phyloP scores from a whole-genome alignment of 2,329 filamentous ascomycete genomes.

The Arthrinium phaeospermum region DNA sequence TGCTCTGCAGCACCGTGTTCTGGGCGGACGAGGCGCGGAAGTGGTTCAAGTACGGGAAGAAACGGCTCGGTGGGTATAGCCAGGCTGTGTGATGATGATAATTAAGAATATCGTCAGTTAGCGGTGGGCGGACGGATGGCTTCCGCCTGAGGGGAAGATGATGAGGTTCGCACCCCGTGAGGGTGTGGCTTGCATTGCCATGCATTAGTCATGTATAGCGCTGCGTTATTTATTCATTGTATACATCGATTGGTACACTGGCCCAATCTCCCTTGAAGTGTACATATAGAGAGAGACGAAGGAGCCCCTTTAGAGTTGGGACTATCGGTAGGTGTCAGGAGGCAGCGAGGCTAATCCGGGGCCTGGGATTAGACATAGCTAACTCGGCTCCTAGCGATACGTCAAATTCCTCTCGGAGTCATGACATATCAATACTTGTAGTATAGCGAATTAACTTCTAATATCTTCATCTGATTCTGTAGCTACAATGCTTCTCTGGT shows the following conservation, averaged over 20 bases:
- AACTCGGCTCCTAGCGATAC: not conserved
- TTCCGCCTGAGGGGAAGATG: not conserved
- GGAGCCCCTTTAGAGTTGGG: not conserved
- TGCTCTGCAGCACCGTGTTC: slow-evolving; percentile 87
- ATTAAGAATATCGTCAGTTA: not conserved
- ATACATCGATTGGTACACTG: slow-evolving; percentile 6
- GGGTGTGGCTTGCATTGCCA: not conserved
- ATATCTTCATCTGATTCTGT: not conserved
- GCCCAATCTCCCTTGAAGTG: not conserved
- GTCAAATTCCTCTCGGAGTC: not conserved
- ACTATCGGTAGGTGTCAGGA: not conserved
- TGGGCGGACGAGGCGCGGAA: slow-evolving; percentile 94
- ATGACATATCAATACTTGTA: not conserved
- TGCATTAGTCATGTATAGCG: slow-evolving; percentile 17
- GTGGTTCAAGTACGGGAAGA: slow-evolving; percentile 68
- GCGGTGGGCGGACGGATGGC: not conserved
- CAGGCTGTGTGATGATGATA: slow-evolving; percentile 59
- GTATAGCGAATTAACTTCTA: not conserved
- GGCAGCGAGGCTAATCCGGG: not conserved
- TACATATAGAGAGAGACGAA: not conserved
- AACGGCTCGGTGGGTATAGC: slow-evolving; percentile 67
- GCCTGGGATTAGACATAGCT: not conserved
- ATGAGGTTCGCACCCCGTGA: not conserved
- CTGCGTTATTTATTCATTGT: slow-evolving; percentile 15
- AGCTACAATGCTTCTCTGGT: not conserved